A percentile compares a stretch with the other conserved stretches of the same genome.
These are phyloP conservation scores for Verticillium alfalfae DNA, from an alignment of 2,329 filamentous ascomycete genomes.

Conservation along the genomic window DNA sequence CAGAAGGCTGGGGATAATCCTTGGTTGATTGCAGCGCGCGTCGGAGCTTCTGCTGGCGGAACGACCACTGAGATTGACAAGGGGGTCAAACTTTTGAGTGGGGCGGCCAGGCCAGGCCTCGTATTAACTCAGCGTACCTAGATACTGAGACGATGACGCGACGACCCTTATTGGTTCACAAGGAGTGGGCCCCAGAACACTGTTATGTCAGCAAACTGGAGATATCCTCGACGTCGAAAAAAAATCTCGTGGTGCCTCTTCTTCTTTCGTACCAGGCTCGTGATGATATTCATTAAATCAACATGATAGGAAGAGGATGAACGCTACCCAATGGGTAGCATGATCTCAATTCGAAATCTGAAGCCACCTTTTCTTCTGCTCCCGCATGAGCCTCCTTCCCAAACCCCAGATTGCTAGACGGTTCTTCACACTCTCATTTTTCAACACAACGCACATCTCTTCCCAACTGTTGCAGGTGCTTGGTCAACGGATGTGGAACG, in stretches of 20 bases:
- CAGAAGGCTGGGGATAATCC: conserved; percentile 13
- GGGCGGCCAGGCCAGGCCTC: background rate
- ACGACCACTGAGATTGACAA: background rate
- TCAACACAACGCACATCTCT: too few species aligned
- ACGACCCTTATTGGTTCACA: background rate
- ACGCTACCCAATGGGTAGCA: conserved; percentile 45
- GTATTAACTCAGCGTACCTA: background rate
- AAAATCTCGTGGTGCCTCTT: conserved; percentile 15
- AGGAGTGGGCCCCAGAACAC: background rate
- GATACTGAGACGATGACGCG: background rate
- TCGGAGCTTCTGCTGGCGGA: background rate
- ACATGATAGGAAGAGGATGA: conserved; percentile 68
- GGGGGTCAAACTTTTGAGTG: background rate
- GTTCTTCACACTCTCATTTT: too few species aligned
- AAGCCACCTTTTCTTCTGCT: conserved; percentile 33
- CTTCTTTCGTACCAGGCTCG: conserved; percentile 37
- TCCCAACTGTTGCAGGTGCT: too few species aligned
- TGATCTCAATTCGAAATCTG: conserved; percentile 62
- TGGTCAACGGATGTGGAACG: too few species aligned
- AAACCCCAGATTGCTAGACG: too few species aligned
- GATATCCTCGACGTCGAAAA: background rate
- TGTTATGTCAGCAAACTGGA: background rate
- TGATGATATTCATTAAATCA: conserved; percentile 55
- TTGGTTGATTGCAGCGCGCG: background rate
- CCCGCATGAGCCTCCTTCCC: conserved; percentile 3